Evolutionary conservation across 176 grass and related monocot genomes (phyloP), one percentile per base, ranked within the genome.

Genomic region (Rhynchospora tenuis): DNA sequence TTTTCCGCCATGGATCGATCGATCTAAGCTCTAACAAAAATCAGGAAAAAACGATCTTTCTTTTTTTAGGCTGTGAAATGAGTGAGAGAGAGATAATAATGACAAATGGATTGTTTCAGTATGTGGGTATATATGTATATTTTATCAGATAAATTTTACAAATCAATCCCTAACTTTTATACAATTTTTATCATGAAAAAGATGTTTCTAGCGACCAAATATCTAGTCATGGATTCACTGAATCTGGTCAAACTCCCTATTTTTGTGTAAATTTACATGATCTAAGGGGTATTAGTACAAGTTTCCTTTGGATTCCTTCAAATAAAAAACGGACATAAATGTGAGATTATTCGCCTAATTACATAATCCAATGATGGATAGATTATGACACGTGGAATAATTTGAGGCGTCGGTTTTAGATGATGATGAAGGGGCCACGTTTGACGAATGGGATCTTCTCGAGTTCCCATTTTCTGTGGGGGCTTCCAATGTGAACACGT

Each of bases 1-100:
- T 92, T 94, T 73, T 88, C 90, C 55, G 94, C 73, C 71, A 90
- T 90, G 81, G 73, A 83, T 80, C 1, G 73, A 83, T 80, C 1
- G 85, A 83, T 74, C 52, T 80, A 42, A 64, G 45, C 61, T 45
- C 29, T 16, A 81, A 43, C 42, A 61, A 81, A 81, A 44, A n/a
- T 45, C 9, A 11, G 43, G 11, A 67, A 82, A 67, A 67, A 82
- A 67, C 48, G 73, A 52, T 44, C 80, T 52, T 51, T 60, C 60
- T 47, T 82, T 82, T 66, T 16, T 82, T 64, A 62, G 78, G 60
- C 45, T 47, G 42, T 38, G 44, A 26, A 54, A 20, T 64, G 2
- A 45, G 67, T 71, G 73, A 20, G 26, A 2, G 12, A 31, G 29
- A 64, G 43, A 81, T 54, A 51, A 23, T 14, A 63, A 66, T 28